Percentiles rank a stretch among this genome's conserved stretches.
These are phyloP conservation scores for Entoloma clypeatum DNA, from an alignment of 1,284 basidiomycete species.

Conservation along the genomic window DNA sequence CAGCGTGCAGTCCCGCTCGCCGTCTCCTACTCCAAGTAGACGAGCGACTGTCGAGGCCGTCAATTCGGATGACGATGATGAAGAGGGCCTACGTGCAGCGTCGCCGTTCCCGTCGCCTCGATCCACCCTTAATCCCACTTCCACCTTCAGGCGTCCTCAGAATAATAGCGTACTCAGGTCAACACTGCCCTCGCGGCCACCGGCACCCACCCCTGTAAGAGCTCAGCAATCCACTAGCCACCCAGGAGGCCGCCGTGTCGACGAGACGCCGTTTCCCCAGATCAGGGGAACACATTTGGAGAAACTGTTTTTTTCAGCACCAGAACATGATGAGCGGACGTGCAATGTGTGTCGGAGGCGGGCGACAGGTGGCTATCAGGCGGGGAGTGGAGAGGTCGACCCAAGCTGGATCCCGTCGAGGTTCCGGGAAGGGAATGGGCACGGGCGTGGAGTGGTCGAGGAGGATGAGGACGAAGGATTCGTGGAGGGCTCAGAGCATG, in stretches of 20 bases:
- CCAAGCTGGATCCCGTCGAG: constrained; percentile 27
- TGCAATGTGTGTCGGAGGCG: constrained; percentile 59
- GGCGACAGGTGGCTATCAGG: constrained; percentile 19
- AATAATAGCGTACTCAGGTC: background rate
- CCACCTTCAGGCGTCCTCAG: background rate
- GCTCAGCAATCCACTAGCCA: too few relatives aligned
- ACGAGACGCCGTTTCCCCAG: constrained; percentile 70
- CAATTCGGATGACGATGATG: constrained; percentile 10
- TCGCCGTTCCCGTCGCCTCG: too few relatives aligned
- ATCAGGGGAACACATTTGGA: constrained; percentile 76
- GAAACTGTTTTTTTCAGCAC: constrained; percentile 74
- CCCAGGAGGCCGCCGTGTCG: constrained; percentile 25
- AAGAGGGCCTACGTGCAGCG: constrained; percentile 8
- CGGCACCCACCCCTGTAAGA: constrained; percentile 29
- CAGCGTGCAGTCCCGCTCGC: background rate
- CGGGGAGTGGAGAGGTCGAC: constrained; percentile 6
- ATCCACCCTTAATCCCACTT: background rate
- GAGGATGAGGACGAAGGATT: constrained; percentile 47
- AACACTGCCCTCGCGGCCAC: constrained; percentile 3
- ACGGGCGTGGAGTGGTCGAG: constrained; percentile 12
- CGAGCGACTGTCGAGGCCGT: constrained; percentile 17
- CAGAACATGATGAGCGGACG: constrained; percentile 63
- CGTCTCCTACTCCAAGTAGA: constrained; percentile 5
- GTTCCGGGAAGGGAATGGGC: constrained; percentile 14
- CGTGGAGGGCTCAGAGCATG: constrained; percentile 44